These are phyloP conservation scores for Amoebophrya sp. DNA, from an alignment of 169 alveolate species.

Conservation along the genomic window DNA sequence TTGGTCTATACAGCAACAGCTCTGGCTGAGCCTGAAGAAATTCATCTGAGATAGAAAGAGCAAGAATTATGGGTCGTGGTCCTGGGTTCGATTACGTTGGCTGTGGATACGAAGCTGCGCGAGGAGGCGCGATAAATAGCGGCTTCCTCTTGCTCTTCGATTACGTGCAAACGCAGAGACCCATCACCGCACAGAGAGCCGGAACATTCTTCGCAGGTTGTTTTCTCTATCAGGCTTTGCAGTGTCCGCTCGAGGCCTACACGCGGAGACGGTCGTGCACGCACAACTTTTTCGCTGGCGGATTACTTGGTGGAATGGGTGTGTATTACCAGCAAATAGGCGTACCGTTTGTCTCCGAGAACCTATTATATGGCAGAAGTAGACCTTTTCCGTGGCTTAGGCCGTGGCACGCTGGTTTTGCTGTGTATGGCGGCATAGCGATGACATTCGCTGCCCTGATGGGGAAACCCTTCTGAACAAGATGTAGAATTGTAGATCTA, in stretches of 20 bases:
- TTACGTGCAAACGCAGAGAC: neutral
- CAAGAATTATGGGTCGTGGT: neutral
- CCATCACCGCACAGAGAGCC: neutral
- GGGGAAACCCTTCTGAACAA: neutral
- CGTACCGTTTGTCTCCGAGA: neutral
- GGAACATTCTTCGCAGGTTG: neutral
- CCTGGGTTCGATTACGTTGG: neutral
- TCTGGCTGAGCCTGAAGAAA: too few species aligned
- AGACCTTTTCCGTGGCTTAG: neutral
- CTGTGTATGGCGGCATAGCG: neutral
- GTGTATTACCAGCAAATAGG: neutral
- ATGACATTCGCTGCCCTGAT: neutral
- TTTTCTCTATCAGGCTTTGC: neutral
- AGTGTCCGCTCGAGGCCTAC: neutral
- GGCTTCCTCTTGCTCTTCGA: neutral
- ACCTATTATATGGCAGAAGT: too few species aligned
- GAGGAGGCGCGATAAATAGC: neutral
- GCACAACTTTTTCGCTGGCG: neutral
- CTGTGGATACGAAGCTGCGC: neutral
- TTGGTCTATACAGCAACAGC: too few species aligned
- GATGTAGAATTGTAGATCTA: too few species aligned
- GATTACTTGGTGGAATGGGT: neutral
- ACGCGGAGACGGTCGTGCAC: neutral
- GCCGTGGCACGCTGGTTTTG: neutral
- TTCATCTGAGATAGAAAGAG: too few species aligned